Evolutionary conservation across 2,329 filamentous ascomycete species (phyloP).

Genomic region (Colletotrichum nymphaeae): DNA sequence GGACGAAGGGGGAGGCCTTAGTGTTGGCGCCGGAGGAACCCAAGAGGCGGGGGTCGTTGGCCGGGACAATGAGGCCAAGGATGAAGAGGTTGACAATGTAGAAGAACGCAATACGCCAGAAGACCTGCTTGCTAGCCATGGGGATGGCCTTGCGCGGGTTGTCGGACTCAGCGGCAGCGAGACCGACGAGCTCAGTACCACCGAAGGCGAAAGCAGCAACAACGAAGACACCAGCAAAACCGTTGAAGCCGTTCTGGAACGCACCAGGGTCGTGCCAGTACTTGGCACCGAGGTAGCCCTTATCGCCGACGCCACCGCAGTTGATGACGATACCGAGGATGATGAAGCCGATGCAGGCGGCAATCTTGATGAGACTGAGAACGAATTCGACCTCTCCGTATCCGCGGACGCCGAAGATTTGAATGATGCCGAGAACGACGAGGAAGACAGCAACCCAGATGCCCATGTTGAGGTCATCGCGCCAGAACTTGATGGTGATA

Average conservation of each 20-base stretch:
- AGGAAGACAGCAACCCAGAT: slow-evolving; percentile 63
- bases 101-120: slow-evolving; percentile 40
- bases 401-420: slow-evolving; percentile 65
- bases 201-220: slow-evolving; percentile 38
- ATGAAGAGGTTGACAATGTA: slow-evolving; percentile 39
- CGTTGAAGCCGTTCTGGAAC: slow-evolving; percentile 40
- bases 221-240: slow-evolving; percentile 39
- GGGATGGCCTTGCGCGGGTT: slow-evolving; percentile 41
- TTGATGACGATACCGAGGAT: slow-evolving; percentile 40
- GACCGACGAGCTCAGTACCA: slow-evolving; percentile 41
- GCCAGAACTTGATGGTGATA: slow-evolving; percentile 78
- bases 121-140: slow-evolving; percentile 40
- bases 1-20: slow-evolving; percentile 61
- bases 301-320: slow-evolving; percentile 36
- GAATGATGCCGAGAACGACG: slow-evolving; percentile 58
- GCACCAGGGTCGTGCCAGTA: slow-evolving; percentile 40
- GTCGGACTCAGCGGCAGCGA: slow-evolving; percentile 39
- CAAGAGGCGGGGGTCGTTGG: slow-evolving; percentile 37
- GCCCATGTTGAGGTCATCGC: slow-evolving; percentile 59
- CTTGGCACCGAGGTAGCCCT: slow-evolving; percentile 37
- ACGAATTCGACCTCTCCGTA: slow-evolving; percentile 71
- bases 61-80: slow-evolving; percentile 38
- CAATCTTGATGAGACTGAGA: slow-evolving; percentile 67
- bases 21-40: slow-evolving; percentile 52
- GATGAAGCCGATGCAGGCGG: slow-evolving; percentile 33